Evolutionary conservation across 2,329 filamentous ascomycete species (phyloP).

Genomic region (Fusarium sp.): DNA sequence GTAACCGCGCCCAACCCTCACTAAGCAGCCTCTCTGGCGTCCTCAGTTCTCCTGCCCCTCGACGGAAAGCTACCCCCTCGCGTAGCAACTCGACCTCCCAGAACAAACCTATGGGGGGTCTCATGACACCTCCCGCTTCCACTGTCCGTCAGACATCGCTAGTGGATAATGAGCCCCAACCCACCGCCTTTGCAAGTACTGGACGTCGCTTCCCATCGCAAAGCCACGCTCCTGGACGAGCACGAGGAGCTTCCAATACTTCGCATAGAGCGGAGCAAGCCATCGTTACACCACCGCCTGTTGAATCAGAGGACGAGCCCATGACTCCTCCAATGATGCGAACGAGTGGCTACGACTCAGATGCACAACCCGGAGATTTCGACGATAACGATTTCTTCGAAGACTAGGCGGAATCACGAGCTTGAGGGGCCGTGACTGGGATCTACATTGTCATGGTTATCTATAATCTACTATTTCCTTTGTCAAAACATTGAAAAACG

Average conservation of each 20-base stretch:
- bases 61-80: conserved; percentile 67
- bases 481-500: conserved; percentile 44
- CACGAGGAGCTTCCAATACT: conserved; percentile 47
- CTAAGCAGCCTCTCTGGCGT: conserved; percentile 61
- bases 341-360: conserved; percentile 67
- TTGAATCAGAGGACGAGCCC: conserved; percentile 54
- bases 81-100: conserved; percentile 65
- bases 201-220: conserved; percentile 68
- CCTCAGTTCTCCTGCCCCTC: conserved; percentile 56
- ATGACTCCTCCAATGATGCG: conserved; percentile 73
- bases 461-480: conserved; percentile 41
- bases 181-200: conserved; percentile 70
- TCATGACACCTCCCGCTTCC: conserved; percentile 90
- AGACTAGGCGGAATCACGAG: conserved; percentile 45
- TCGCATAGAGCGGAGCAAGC: conserved; percentile 42
- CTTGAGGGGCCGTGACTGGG: conserved; percentile 5
- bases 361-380: conserved; percentile 69
- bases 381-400: conserved; percentile 70
- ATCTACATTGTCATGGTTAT: conserved; percentile 17
- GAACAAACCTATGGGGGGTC: conserved; percentile 75
- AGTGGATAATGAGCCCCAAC: conserved; percentile 57
- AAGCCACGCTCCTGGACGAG: conserved; percentile 41
- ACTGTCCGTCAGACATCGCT: conserved; percentile 72
- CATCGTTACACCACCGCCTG: conserved; percentile 53
- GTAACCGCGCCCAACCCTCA: conserved; percentile 65